Evolutionary conservation across 2,329 filamentous ascomycete species (phyloP).

Genomic region (Scedosporium aurantiacum): DNA sequence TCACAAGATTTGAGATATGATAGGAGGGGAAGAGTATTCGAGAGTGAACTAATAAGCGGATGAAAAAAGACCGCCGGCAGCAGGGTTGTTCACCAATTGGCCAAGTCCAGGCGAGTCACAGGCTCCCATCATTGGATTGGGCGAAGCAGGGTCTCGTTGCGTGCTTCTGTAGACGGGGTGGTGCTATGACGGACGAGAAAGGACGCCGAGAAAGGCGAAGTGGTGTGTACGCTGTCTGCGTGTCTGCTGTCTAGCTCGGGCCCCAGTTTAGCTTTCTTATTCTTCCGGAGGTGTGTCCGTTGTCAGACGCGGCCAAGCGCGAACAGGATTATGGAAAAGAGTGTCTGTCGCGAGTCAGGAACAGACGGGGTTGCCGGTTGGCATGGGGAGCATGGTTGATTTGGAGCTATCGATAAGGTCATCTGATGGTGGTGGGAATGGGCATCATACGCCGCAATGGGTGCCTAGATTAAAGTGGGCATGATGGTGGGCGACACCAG

Average conservation of each 20-base stretch:
- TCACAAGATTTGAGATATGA: not conserved
- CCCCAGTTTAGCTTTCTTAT: not conserved
- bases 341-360: not conserved
- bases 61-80: not conserved
- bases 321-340: not conserved
- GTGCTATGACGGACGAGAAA: not conserved
- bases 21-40: not conserved
- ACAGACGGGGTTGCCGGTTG: not conserved
- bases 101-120: not conserved
- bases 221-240: not conserved
- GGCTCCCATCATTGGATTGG: not conserved
- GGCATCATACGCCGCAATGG: not conserved
- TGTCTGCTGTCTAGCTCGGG: not conserved
- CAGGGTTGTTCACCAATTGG: not conserved
- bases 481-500: not conserved
- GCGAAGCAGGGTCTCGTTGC: not conserved
- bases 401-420: not conserved
- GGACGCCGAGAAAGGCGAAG: not conserved
- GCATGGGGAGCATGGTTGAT: too few relatives aligned
- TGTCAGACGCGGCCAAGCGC: not conserved
- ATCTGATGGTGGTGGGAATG: not conserved
- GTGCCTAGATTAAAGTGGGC: not conserved
- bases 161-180: not conserved
- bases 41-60: not conserved
- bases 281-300: not conserved